Conservation (phyloP, 768 basidiomycete genomes). For the Lepiota brunneoincarnata region DNA sequence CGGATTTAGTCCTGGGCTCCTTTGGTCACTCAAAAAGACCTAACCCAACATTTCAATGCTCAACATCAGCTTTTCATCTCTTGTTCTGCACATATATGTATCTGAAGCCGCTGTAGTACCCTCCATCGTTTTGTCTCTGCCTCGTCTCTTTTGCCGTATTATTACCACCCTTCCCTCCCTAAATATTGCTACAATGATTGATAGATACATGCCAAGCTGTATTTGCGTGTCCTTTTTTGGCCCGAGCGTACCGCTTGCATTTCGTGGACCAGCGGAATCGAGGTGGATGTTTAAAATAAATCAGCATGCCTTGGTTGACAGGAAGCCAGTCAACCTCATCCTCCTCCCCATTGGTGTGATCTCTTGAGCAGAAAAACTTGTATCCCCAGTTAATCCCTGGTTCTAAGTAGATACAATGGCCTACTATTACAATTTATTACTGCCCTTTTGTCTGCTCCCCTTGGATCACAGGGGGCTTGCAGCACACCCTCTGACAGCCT, state of each 20-base stretch:
- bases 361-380: not conserved
- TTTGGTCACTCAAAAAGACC: not conserved
- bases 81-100: conserved; percentile 13
- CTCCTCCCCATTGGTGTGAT: not conserved
- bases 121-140: not conserved
- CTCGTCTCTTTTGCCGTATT: not conserved
- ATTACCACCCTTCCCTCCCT: not conserved
- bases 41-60: not conserved
- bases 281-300: not conserved
- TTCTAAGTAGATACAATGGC: too few relatives aligned
- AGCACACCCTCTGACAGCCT: too few relatives aligned
- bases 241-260: not conserved
- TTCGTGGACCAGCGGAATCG: not conserved
- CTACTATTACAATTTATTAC: too few relatives aligned
- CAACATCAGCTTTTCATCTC: not conserved
- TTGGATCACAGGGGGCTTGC: too few relatives aligned
- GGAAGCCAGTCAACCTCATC: not conserved
- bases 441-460: too few relatives aligned
- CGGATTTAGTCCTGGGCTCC: not conserved
- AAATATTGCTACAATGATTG: not conserved
- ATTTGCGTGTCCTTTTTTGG: not conserved
- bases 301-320: not conserved
- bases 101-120: conserved; percentile 22
- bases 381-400: not conserved
- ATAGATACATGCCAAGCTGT: not conserved